Base-by-base conservation (phyloP, 768 basidiomycete genomes). In the Tubosaeta sp. region DNA sequence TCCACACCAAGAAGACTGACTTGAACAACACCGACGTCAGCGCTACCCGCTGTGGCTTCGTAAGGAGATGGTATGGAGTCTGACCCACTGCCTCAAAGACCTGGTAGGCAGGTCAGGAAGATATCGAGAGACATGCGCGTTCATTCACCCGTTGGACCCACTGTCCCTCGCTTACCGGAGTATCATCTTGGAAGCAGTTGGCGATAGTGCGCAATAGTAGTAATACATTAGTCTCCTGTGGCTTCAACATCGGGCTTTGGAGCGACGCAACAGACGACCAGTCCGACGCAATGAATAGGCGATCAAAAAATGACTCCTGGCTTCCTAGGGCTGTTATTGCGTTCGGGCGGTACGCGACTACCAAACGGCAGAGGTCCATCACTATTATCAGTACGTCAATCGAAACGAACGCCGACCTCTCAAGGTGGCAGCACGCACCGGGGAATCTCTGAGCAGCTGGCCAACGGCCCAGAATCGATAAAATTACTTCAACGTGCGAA, bases 11-110 rank as follows among this genome's bases (percentile, higher is more conserved):
- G 12, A 16, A 29, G 16, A 76, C 87, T 60, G 58, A 98, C 95
- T 98, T 98, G 71, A 97, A 84, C 29, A 90, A 68, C 31, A 94
- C 71, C 0, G 94, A 94, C 4, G 88, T 84, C 42, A 94, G 62
- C 0, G 91, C 87, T 4, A 91, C 75, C 27, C 89, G 80, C 44
- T 87, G 87, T 4, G 75, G 71, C 68, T 90, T 94, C 34, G 77
- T 80, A 59, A 90, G 69, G 4, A 72, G 68, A 18, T 71, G 64
- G 51, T 83, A 84, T 1, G 80, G 74, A 6, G 71, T 76, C 38
- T 78, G 72, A 24, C 65, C 60, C 46, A 92, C 59, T 25, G 72
- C 69, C 43, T 75, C 75, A 21, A 90, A 70, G 32, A 90, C 73
- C 84, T 90, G 60, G 45, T 53, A 38, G 52, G 44, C 49, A 14